A percentile compares a stretch with the other conserved stretches of the same genome.
These are phyloP conservation scores for Backusella macrospora DNA, from an alignment of 192 early-diverging fungal genomes.

Conservation along the genomic window DNA sequence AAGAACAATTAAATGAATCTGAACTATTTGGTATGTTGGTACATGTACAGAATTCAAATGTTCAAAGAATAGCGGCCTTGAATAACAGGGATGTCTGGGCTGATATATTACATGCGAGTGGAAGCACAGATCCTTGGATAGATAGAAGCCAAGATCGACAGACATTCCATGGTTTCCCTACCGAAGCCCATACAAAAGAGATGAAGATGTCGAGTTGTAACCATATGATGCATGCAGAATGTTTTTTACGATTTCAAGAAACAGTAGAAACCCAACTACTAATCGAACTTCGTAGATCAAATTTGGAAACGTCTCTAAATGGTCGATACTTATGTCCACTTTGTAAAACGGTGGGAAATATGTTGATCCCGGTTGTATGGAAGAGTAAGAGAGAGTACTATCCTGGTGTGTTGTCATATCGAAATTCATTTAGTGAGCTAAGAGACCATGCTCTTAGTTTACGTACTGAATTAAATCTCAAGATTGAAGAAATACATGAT, in stretches of 20 bases:
- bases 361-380: conserved; percentile 79
- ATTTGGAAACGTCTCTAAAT: conserved; percentile 37
- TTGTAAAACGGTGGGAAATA: conserved; percentile 93
- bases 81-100: conserved; percentile 58
- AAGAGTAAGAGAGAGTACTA: conserved; percentile 62
- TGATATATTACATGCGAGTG: conserved; percentile 36
- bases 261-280: conserved; percentile 68
- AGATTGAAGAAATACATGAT: not conserved
- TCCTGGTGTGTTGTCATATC: conserved; percentile 48
- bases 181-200: conserved; percentile 66
- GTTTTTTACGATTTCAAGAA: conserved; percentile 84
- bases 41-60: conserved; percentile 77
- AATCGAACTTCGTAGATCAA: conserved; percentile 27
- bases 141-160: not conserved
- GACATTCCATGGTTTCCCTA: conserved; percentile 58
- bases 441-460: not conserved
- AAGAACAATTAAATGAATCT: conserved; percentile 77
- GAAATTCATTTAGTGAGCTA: not conserved
- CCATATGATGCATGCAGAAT: conserved; percentile 95
- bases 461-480: not conserved
- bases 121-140: not conserved
- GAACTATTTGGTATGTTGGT: conserved; percentile 79
- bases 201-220: conserved; percentile 87
- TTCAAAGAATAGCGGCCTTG: conserved; percentile 72
- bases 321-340: conserved; percentile 93